A percentile compares a stretch with the other conserved stretches of the same genome.
These are phyloP conservation scores for Cenococcum geophilum DNA, from an alignment of 495 filamentous ascomycete species.

Conservation along the genomic window DNA sequence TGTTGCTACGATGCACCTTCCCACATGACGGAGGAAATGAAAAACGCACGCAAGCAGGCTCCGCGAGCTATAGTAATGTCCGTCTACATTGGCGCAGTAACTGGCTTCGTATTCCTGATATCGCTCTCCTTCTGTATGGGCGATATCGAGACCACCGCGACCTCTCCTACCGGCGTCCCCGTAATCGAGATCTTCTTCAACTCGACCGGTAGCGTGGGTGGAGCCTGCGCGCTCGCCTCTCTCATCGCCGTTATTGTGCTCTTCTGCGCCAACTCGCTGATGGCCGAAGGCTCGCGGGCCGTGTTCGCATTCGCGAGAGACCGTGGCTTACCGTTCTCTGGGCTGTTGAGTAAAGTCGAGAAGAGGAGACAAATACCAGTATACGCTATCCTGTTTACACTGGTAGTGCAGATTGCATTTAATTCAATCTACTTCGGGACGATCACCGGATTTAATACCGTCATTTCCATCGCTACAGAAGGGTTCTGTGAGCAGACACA, in stretches of 20 bases:
- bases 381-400: slow-evolving; percentile 46
- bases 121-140: slow-evolving; percentile 49
- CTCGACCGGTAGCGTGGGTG: slow-evolving; percentile 42
- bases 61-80: slow-evolving; percentile 52
- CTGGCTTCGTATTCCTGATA: slow-evolving; percentile 47
- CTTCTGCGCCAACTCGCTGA: slow-evolving; percentile 41
- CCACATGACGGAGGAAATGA: slow-evolving; percentile 51
- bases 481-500: slow-evolving; percentile 48
- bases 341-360: slow-evolving; percentile 42
- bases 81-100: slow-evolving; percentile 47
- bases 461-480: slow-evolving; percentile 52
- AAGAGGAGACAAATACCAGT: slow-evolving; percentile 44
- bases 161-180: slow-evolving; percentile 44
- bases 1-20: slow-evolving; percentile 42
- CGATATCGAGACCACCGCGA: slow-evolving; percentile 40
- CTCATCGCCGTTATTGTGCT: slow-evolving; percentile 43
- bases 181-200: slow-evolving; percentile 48
- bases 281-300: slow-evolving; percentile 44
- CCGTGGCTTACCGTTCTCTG: slow-evolving; percentile 45
- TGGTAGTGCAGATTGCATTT: slow-evolving; percentile 49
- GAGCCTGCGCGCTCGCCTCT: slow-evolving; percentile 40
- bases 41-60: slow-evolving; percentile 46
- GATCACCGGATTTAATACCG: slow-evolving; percentile 52
- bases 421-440: slow-evolving; percentile 55
- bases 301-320: slow-evolving; percentile 48